These are phyloP conservation scores for Scheffersomyces titani DNA, from an alignment of 1,139 yeast species.

Conservation along the genomic window DNA sequence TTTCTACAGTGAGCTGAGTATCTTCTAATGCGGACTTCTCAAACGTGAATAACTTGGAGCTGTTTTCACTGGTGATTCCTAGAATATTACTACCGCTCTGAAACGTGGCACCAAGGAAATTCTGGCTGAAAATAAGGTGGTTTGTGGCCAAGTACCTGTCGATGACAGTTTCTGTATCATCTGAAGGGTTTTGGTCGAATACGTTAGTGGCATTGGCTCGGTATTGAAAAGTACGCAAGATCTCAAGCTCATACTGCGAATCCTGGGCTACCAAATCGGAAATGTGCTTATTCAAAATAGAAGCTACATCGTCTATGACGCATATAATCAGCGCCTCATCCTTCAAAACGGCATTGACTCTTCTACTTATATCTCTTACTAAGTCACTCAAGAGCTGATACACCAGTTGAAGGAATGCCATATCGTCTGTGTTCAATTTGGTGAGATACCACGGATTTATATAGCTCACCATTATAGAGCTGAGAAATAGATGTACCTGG, in stretches of 20 bases:
- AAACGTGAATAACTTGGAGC: background rate
- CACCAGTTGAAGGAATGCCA: constrained; percentile 33
- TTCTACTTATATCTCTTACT: constrained; percentile 22
- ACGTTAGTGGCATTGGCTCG: constrained; percentile 1
- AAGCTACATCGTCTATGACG: constrained; percentile 25
- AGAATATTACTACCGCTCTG: background rate
- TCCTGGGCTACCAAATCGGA: constrained; percentile 17
- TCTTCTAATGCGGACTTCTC: background rate
- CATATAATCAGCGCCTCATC: constrained; percentile 12
- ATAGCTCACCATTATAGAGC: constrained; percentile 34
- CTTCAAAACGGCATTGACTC: constrained; percentile 18
- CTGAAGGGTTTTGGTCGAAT: constrained; percentile 3
- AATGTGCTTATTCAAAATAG: constrained; percentile 30
- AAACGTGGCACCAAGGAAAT: background rate
- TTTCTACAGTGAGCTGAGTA: background rate
- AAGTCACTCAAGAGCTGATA: constrained; percentile 33
- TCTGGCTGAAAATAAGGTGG: constrained; percentile 14
- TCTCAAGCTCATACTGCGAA: constrained; percentile 4
- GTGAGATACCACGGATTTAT: constrained; percentile 42
- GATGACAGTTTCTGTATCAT: background rate
- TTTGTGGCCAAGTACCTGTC: constrained; percentile 9
- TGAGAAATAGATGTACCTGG: constrained; percentile 39
- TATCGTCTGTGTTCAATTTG: constrained; percentile 41
- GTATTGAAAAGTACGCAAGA: constrained; percentile 3
- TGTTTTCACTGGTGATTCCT: background rate